These are phyloP conservation scores for Candida maris DNA, from an alignment of 805 yeast genomes.

Conservation along the genomic window DNA sequence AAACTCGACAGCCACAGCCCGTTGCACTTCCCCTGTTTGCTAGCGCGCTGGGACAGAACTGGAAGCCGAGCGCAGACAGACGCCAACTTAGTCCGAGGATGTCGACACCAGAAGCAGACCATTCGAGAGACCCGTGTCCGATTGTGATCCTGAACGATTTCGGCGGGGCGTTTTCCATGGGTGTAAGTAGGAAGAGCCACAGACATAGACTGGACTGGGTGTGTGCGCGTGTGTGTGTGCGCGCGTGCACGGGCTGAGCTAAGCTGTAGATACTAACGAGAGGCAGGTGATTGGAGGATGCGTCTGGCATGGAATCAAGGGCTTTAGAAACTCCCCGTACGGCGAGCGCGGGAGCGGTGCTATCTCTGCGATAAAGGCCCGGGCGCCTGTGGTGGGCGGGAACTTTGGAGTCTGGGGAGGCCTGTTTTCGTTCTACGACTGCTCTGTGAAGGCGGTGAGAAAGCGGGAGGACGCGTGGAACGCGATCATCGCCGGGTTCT, in stretches of 20 bases:
- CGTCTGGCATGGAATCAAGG: slow-evolving; percentile 98
- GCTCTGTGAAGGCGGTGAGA: slow-evolving; percentile 92
- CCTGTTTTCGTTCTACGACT: slow-evolving; percentile 89
- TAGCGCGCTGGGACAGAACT: no score
- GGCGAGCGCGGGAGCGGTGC: slow-evolving; percentile 95
- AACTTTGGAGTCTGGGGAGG: slow-evolving; percentile 99
- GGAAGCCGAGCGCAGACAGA: no score
- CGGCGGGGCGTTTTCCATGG: slow-evolving; percentile 99
- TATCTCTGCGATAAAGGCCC: slow-evolving; percentile 82
- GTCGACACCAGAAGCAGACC: slow-evolving; percentile 76
- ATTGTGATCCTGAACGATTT: slow-evolving; percentile 92
- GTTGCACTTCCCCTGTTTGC: no score
- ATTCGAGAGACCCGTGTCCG: slow-evolving; percentile 99
- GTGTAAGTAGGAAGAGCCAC: slow-evolving; percentile 39
- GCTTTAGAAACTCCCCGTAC: slow-evolving; percentile 95
- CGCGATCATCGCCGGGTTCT: slow-evolving; percentile 95
- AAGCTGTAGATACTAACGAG: not conserved
- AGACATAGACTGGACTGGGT: no score
- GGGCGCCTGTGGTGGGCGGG: slow-evolving; percentile 99
- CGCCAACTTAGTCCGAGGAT: no score
- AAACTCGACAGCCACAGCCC: no score
- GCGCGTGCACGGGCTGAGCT: no score
- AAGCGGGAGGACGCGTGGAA: slow-evolving; percentile 98
- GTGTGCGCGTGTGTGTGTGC: no score
- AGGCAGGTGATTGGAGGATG: slow-evolving; percentile 77